Conservation (phyloP, 2,329 filamentous ascomycete species). For the Podosphaera xanthii region DNA sequence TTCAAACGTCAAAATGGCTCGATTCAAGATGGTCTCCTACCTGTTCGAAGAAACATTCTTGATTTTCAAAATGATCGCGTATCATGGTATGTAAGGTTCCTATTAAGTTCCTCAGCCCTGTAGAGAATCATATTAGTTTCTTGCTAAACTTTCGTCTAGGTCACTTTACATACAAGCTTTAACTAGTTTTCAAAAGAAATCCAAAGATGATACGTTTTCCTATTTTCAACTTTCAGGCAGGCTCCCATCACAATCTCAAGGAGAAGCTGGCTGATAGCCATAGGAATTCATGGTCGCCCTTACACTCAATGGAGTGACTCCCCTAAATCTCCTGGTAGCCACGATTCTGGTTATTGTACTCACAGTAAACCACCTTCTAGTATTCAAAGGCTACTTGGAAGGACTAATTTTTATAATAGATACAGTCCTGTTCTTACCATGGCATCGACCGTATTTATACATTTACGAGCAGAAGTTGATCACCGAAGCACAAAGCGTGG, state of each 20-base stretch:
- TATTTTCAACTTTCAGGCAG: slow-evolving; percentile 12
- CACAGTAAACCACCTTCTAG: slow-evolving; percentile 7
- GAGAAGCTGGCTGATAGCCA: neutral
- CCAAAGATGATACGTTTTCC: slow-evolving; percentile 6
- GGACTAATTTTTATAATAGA: slow-evolving; percentile 3
- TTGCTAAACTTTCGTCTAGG: slow-evolving; percentile 4
- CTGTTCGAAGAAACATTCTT: slow-evolving; percentile 8
- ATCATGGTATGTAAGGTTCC: slow-evolving; percentile 2
- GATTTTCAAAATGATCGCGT: slow-evolving; percentile 8
- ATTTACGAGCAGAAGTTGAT: slow-evolving; percentile 33
- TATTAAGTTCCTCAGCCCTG: neutral
- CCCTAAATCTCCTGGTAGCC: slow-evolving; percentile 2
- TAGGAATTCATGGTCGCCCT: slow-evolving; percentile 10
- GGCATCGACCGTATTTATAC: slow-evolving; percentile 32
- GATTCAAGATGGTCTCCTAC: slow-evolving; percentile 4
- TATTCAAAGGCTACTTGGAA: neutral
- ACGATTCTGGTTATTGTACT: slow-evolving; percentile 13
- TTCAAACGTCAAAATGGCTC: slow-evolving; percentile 1
- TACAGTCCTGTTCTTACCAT: slow-evolving; percentile 17
- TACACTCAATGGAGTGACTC: slow-evolving; percentile 12
- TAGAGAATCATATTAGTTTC: neutral
- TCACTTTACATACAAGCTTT: slow-evolving; percentile 11
- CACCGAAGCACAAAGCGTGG: slow-evolving; percentile 23
- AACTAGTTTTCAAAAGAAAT: slow-evolving; percentile 4
- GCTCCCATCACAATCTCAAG: neutral